phyloP scores from a whole-genome alignment of 441 rosid species.

The Omphalea diandra region DNA sequence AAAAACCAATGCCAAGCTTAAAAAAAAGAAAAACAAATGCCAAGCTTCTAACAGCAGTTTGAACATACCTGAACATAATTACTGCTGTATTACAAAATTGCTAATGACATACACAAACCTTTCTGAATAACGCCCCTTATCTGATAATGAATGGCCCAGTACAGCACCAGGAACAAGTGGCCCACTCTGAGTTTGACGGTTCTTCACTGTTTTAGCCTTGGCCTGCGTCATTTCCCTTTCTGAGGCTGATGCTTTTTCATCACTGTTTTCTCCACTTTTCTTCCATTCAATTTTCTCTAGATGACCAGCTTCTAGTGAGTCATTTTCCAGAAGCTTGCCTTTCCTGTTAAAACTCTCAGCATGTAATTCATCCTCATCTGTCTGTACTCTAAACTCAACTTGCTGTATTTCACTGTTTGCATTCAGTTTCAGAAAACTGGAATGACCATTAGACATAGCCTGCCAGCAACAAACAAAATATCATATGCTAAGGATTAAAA shows the following conservation, averaged over 20 bases:
- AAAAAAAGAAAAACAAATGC: no score
- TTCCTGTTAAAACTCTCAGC: conserved; percentile 43
- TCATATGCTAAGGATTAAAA: background rate
- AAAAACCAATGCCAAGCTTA: no score
- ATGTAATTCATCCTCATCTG: conserved; percentile 31
- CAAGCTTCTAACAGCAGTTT: no score
- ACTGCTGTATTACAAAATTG: no score
- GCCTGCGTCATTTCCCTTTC: conserved; percentile 50
- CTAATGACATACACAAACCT: conserved; percentile 45
- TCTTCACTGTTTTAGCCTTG: conserved; percentile 49
- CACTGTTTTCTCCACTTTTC: conserved; percentile 48
- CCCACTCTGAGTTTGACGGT: conserved; percentile 87
- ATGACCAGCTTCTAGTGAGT: conserved; percentile 33
- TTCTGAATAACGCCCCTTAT: conserved; percentile 52
- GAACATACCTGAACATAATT: no score
- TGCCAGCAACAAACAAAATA: conserved; percentile 31
- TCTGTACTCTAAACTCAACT: conserved; percentile 38
- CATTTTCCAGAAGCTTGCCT: conserved; percentile 50
- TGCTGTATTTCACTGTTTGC: conserved; percentile 31
- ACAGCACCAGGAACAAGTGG: conserved; percentile 69
- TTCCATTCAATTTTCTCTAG: conserved; percentile 40
- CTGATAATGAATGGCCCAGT: conserved; percentile 59
- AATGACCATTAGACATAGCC: conserved; percentile 31
- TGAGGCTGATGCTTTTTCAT: conserved; percentile 45
- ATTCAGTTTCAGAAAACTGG: conserved; percentile 35